Percentiles rank a stretch among this genome's conserved stretches.
phyloP scores from a whole-genome alignment of 2,329 filamentous ascomycete genomes.

The Aureobasidium vineae region DNA sequence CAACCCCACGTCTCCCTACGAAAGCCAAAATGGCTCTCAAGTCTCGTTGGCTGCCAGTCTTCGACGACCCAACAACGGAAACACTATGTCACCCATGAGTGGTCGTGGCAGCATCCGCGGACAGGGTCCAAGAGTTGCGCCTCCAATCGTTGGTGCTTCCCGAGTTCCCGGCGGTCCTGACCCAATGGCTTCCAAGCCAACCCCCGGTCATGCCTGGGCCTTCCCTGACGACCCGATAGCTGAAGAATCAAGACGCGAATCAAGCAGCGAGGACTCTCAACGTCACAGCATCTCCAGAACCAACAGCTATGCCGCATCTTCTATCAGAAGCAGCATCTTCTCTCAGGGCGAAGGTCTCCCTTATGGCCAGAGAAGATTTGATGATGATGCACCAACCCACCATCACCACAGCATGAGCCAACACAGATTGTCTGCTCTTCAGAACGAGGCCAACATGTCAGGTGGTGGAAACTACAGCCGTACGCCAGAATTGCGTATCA shows the following conservation, averaged over 20 bases:
- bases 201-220: slow-evolving; percentile 80
- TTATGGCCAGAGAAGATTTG: slow-evolving; percentile 67
- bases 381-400: slow-evolving; percentile 55
- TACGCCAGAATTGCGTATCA: slow-evolving; percentile 76
- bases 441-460: slow-evolving; percentile 54
- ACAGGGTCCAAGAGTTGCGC: slow-evolving; percentile 62
- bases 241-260: slow-evolving; percentile 47
- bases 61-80: slow-evolving; percentile 51
- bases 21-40: slow-evolving; percentile 73
- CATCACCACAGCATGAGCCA: slow-evolving; percentile 78
- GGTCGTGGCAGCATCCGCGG: slow-evolving; percentile 37
- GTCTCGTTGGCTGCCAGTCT: slow-evolving; percentile 70
- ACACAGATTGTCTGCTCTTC: slow-evolving; percentile 65
- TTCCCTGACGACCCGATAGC: slow-evolving; percentile 64
- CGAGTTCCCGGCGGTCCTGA: slow-evolving; percentile 63
- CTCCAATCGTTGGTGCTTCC: slow-evolving; percentile 69
- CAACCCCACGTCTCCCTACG: slow-evolving; percentile 63
- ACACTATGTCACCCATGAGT: slow-evolving; percentile 48
- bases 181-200: slow-evolving; percentile 68
- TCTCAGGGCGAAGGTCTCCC: slow-evolving; percentile 72
- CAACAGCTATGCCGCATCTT: slow-evolving; percentile 73
- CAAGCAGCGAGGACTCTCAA: slow-evolving; percentile 51
- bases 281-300: slow-evolving; percentile 60
- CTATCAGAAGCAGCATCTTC: slow-evolving; percentile 75
- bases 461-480: slow-evolving; percentile 73